Evolutionary conservation across 2,329 filamentous ascomycete genomes (phyloP), one percentile per base, ranked within the genome.

Genomic region (Colletotrichum tofieldiae): DNA sequence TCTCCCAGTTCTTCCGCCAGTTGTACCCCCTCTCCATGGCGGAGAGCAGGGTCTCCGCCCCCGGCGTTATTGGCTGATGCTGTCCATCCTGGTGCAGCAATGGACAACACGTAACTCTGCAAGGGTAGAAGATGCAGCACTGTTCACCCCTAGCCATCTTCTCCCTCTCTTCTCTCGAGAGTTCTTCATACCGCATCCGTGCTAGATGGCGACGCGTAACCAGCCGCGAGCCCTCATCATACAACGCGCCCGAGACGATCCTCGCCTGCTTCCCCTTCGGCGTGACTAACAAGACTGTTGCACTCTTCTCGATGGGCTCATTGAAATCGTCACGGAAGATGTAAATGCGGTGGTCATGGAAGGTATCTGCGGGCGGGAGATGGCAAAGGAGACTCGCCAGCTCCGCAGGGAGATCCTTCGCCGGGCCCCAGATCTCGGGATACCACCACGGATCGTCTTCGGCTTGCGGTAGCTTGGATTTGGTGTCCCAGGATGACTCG

Each of bases 361-460:
- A 49, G 59, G 20, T 18, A 12, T 35, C 32, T 26, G 43, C 43
- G n/a, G 59, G 37, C n/a, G 55, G 37, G 20, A 39, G 8, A 20
- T 18, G 41, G 43, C 14, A 16, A 4, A 61, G 43, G 35, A 37
- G 12, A 5, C 18, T 9, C 6, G 41, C 59, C 12, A 62, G 29
- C 20, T 62, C 59, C 23, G 2, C 5, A 6, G 43, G 41, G 43
- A 61, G 59, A 43, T 49, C 43, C 14, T 51, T 49, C 5, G 29
- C 45, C 4, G 59, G 29, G 47, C 59, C 59, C 59, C 59, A 62
- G 16, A 51, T 51, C 59, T 62, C 59, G 32, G 59, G 59, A 20
- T 49, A 47, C 60, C 60, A 51, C 60, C 60, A 62, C 4, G 59
- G 59, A 12, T 62, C 45, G 23, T 39, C n/a, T 8, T 39, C n/a